A percentile compares a stretch with the other conserved stretches of the same genome.
These are phyloP conservation scores for Pseudopithomyces chartarum DNA, from an alignment of 2,329 filamentous ascomycete genomes.

Conservation along the genomic window DNA sequence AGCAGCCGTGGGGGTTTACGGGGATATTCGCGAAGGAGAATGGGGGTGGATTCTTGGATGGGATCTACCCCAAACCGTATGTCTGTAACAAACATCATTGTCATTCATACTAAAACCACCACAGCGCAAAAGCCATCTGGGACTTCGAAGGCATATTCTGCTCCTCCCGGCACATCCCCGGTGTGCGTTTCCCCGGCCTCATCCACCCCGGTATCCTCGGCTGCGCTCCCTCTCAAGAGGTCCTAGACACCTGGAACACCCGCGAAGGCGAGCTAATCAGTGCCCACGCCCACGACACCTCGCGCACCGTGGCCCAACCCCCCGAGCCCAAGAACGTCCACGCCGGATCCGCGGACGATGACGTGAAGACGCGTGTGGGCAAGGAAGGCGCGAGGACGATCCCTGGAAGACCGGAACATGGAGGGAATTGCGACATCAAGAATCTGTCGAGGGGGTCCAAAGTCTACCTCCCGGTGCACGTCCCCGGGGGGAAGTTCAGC, in stretches of 20 bases:
- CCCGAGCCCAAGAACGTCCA: slow-evolving; percentile 75
- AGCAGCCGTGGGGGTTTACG: slow-evolving; percentile 89
- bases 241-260: slow-evolving; percentile 81
- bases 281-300: slow-evolving; percentile 63
- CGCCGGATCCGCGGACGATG: slow-evolving; percentile 66
- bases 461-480: slow-evolving; percentile 86
- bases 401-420: slow-evolving; percentile 81
- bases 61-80: slow-evolving; percentile 82
- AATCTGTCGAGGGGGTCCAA: slow-evolving; percentile 79
- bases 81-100: no score
- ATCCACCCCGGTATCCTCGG: slow-evolving; percentile 93
- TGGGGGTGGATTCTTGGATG: slow-evolving; percentile 86
- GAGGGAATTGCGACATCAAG: slow-evolving; percentile 92
- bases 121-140: slow-evolving; percentile 74
- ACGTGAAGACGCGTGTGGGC: slow-evolving; percentile 69
- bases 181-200: slow-evolving; percentile 84
- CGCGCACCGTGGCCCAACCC: slow-evolving; percentile 75
- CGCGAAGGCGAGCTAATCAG: slow-evolving; percentile 81
- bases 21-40: slow-evolving; percentile 81
- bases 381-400: slow-evolving; percentile 83
- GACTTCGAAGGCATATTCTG: slow-evolving; percentile 81
- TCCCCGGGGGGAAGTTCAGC: slow-evolving; percentile 83
- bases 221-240: slow-evolving; percentile 78
- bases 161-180: slow-evolving; percentile 73
- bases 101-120: background rate